Base-by-base conservation (phyloP, 306 rosid species). In the Cicer yamashitae region DNA sequence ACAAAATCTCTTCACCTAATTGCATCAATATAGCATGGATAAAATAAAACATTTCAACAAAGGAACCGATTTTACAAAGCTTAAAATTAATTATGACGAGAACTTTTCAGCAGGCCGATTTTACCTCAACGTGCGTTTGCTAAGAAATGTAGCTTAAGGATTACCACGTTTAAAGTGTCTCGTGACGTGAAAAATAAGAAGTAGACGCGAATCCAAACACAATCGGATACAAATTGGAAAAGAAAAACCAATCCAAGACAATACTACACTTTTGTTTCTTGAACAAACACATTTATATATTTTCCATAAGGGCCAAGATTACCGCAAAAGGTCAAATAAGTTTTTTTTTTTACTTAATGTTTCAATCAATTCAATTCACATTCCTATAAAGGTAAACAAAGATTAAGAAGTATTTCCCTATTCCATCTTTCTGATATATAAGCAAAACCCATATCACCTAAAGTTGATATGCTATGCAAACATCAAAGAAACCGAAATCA, bases 251-350 rank as follows among this genome's bases (percentile, higher is more conserved):
- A 30, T 30, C 37, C 37, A 30, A 30, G 37, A 4, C 37, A 30
- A 30, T 30, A 30, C 6, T 30, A 30, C 37, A 60, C 13, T 50
- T 13, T 43, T 10, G 45, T 82, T 81, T 80, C 84, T 81, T 84
- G 68, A 83, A 71, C 89, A 85, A 86, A 83, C 91, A 84, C 86
- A 81, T 81, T 86, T 79, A 85, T 81, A 86, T 58, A 70, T 83
- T 82, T 75, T 52, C 84, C 70, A 52, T 65, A 79, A 53, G 82
- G 71, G 82, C 90, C 65, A 84, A 67, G 77, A 85, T 64, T 81
- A 77, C 75, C 81, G 76, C 77, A 70, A 74, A 74, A 60, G 67
- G 25, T 81, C 52, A 67, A 67, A 54, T 18, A 71, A 80, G 77
- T 73, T 73, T 30, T 30, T 73, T 73, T 44, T 60, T 76, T 70